Evolutionary conservation across 768 basidiomycete species (phyloP), one percentile per base, ranked within the genome.

Genomic region (Boletus coccyginus): DNA sequence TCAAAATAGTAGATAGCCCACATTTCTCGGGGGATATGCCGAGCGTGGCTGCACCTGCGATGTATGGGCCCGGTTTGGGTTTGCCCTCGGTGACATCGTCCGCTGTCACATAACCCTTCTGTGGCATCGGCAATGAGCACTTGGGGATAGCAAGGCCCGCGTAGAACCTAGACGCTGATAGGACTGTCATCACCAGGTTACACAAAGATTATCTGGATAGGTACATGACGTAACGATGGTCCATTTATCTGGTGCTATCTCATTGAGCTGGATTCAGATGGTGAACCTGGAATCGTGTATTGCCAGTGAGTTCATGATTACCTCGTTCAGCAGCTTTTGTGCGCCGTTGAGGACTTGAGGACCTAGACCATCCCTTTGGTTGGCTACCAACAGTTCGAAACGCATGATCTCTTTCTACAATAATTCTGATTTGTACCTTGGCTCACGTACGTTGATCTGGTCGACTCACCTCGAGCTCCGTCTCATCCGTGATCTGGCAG

Each of bases 31-130:
- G 76, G 46, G 84, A 75, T 24, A 81, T 77, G n/a, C 74, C 75
- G 55, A 87, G 81, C 7, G 38, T 48, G 16, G 40, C 49, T 39
- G 92, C 92, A 12, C 93, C 93, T 1, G 83, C 82, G 14, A 94
- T 74, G 72, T 95, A 97, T 21, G 94, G 94, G 36, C 83, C 91
- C 1, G 94, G 92, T 65, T 87, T 79, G n/a, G 94, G 94, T 74
- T 95, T 95, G 44, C 93, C 92, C 58, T 70, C 61, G 48, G 88
- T 87, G 50, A 74, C 73, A 52, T 72, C 71, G 70, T 87, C 82
- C 8, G 88, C 85, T 3, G 91, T 93, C 62, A 94, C 81, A 50
- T 88, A 76, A 16, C 84, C 85, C 46, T 73, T 76, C 3, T 71
- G 71, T 3, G 90, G 87, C 3, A 81, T 55, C 3, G 85, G 80